Percentiles rank a stretch among this genome's conserved stretches.
These are phyloP conservation scores for Fusarium penzigii DNA, from an alignment of 2,329 filamentous ascomycete species.

Conservation along the genomic window DNA sequence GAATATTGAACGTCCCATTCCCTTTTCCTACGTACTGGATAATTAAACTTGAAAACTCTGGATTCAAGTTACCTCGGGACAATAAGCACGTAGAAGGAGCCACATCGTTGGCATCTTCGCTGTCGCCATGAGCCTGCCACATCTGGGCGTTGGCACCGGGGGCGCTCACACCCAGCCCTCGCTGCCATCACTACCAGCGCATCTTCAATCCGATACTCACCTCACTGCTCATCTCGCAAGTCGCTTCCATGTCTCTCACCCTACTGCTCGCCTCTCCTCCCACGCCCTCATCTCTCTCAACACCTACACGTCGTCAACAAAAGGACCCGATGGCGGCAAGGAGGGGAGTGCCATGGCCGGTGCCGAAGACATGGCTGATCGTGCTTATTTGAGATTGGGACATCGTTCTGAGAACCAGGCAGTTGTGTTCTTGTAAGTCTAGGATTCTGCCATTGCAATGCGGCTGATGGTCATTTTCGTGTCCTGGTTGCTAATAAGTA, in stretches of 20 bases:
- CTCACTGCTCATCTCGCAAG: conserved; percentile 80
- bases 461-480: conserved; percentile 1
- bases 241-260: conserved; percentile 88
- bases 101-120: conserved; percentile 36
- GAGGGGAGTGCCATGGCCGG: conserved; percentile 91
- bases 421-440: conserved; percentile 82
- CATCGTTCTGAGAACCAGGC: conserved; percentile 92
- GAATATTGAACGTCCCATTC: not conserved
- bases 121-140: conserved; percentile 63
- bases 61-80: conserved; percentile 13
- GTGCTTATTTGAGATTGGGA: conserved; percentile 83
- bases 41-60: not conserved
- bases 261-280: conserved; percentile 85
- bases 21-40: not conserved
- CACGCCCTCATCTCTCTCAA: conserved; percentile 92
- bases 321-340: conserved; percentile 86
- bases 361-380: conserved; percentile 86
- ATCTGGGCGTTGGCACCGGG: conserved; percentile 49
- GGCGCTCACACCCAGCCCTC: conserved; percentile 80
- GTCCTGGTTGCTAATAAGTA: conserved; percentile 20
- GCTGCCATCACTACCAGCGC: conserved; percentile 82
- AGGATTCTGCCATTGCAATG: not conserved
- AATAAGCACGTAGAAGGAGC: conserved; percentile 19
- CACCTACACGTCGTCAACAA: conserved; percentile 87
- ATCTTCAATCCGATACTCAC: conserved; percentile 76